Evolutionary conservation across 257 asterid species (phyloP), one percentile per base, ranked within the genome.

Genomic region (Haberlea rhodopensis): DNA sequence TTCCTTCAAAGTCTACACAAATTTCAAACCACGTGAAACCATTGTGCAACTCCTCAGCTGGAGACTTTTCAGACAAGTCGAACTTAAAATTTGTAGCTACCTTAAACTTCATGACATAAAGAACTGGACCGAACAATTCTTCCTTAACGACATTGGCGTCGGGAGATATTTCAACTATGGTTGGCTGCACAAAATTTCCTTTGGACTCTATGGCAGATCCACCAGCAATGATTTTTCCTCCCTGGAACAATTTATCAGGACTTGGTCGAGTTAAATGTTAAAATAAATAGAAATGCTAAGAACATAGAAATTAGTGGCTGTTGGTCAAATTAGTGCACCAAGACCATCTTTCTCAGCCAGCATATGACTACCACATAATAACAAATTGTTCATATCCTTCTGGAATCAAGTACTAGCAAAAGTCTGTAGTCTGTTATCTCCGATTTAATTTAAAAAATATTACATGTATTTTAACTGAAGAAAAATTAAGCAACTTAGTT

Each of bases 61-160:
- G 20, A 56, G 23, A 22, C 32, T 68, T n/a, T 37, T 51, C 63
- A 20, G 43, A 69, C 28, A 24, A 16, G 29, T 29, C 21, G 21
- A 16, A 66, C 23, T 10, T 5, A 29, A n/a, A 51, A 49, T 37
- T 34, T 27, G 25, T 25, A 22, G 63, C 22, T 71, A 87, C 98
- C 96, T 89, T 84, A 81, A 94, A 94, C 63, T 87, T 94, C 92
- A 94, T 86, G 15, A 86, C 96, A 70, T 90, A 88, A 16, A 94
- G 95, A 80, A 94, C 96, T n/a, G 99, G 99, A 64, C 80, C 99
- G 77, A 94, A 94, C 75, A 94, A 69, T 78, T 90, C 97, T 81
- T 90, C 92, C 87, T 86, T 90, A n/a, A 94, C 99, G 43, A 94
- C 82, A 48, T 81, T 83, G 25, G 95, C 87, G 56, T 53, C 70